Base-by-base conservation (phyloP, 2,329 filamentous ascomycete genomes). In the Nannizzia gypsea region DNA sequence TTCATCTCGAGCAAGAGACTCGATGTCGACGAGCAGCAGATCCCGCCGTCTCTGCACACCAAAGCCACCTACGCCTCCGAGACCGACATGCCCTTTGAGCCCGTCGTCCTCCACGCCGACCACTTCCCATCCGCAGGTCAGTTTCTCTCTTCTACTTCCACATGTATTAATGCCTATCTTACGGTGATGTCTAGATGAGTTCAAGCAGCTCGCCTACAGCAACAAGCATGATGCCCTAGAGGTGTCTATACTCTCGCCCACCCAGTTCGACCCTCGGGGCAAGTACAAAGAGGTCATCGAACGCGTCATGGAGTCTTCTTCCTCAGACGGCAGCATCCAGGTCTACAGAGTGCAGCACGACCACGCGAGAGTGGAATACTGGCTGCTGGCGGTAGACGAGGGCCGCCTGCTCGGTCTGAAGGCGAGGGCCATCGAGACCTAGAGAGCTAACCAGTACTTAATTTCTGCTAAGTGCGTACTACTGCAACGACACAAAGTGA, bases 71-170 rank as follows among this genome's bases (percentile, higher is more conserved):
- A 93, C 72, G 73, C 82, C 15, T 93, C 87, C 63, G 91, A 96
- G 61, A 84, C 89, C 31, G 90, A 96, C 71, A 89, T 95, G 77
- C 85, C 87, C 3, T 96, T 95, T 72, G 84, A 88, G 70, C 83
- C 84, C 2, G 88, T 96, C 4, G 83, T 81, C 58, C 71, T 95
- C 65, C 79, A 78, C 64, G 89, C 81, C 71, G 66, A 71, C 50
- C 50, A 54, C 50, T 34, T 15, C 13, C 50, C 50, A 15, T 31
- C 24, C 28, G 8, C 11, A n/a, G 26, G 11, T 44, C 15, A 48
- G 4, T 24, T 4, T 9, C 20, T 22, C 20, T 13, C 6, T 6
- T 24, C 20, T 48, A 20, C 9, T 24, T 13, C 17, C 11, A 24
- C 6, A n/a, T n/a, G n/a, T 48, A 17, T 50, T 20, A 50, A 9